Evolutionary conservation across 306 rosid species (phyloP).

Genomic region (Crataegus laevigata): DNA sequence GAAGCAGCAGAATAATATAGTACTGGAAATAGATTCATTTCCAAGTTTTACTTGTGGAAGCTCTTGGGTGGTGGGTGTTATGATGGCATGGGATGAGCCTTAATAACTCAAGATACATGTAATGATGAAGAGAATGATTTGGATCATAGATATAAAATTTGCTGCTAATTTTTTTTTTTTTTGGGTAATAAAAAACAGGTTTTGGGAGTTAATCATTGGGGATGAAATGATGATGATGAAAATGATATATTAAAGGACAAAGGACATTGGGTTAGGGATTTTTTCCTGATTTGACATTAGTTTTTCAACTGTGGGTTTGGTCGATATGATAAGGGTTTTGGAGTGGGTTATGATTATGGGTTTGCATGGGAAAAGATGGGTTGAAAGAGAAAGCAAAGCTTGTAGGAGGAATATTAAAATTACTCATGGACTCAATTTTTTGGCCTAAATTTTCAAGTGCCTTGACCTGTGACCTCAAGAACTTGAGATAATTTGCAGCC

Average conservation of each 20-base stretch:
- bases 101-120: constrained; percentile 22
- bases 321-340: constrained; percentile 37
- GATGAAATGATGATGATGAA: constrained; percentile 14
- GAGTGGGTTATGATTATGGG: constrained; percentile 22
- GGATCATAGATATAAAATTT: constrained; percentile 4
- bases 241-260: constrained; percentile 36
- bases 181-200: constrained; percentile 18
- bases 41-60: background rate
- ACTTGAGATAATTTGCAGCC: constrained; percentile 91
- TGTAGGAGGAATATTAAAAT: constrained; percentile 32
- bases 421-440: constrained; percentile 49
- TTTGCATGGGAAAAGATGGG: constrained; percentile 79
- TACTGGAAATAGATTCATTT: constrained; percentile 1
- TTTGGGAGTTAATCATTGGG: constrained; percentile 35
- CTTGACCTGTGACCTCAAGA: constrained; percentile 72
- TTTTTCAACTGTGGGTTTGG: constrained; percentile 23
- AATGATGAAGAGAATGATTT: constrained; percentile 23
- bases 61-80: constrained; percentile 25
- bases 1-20: background rate
- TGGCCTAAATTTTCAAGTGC: constrained; percentile 69
- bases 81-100: constrained; percentile 9
- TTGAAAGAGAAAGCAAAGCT: constrained; percentile 78
- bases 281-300: background rate
- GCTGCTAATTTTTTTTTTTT: background rate
- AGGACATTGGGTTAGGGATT: constrained; percentile 11